Evolutionary conservation across 805 yeast genomes (phyloP).

Genomic region (Kazachstania taianensis): DNA sequence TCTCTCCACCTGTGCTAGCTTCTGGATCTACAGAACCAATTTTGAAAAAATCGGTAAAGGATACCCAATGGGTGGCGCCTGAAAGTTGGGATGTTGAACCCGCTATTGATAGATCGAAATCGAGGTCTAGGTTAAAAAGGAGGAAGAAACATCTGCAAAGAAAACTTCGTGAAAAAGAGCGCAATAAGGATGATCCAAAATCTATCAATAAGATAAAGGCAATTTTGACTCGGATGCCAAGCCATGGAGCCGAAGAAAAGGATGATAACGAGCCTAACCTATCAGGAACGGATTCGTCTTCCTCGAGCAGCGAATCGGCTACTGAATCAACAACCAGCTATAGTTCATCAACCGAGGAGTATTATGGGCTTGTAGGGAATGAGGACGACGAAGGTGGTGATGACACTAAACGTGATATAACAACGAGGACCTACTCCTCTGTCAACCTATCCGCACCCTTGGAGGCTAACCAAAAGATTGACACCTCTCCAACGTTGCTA

Average conservation of each 20-base stretch:
- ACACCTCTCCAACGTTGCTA: not conserved
- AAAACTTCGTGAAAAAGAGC: no score
- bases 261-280: not conserved
- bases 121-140: constrained; percentile 3
- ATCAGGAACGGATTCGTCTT: not conserved
- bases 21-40: no score
- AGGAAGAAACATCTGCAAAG: no score
- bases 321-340: not conserved
- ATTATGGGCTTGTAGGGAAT: not conserved
- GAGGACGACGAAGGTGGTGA: not conserved
- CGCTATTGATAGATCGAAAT: constrained; percentile 8
- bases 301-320: not conserved
- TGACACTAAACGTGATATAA: not conserved
- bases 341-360: constrained; percentile 1
- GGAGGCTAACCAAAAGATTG: not conserved
- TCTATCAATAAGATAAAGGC: not conserved
- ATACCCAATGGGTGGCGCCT: constrained; percentile 42
- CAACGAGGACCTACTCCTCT: constrained; percentile 5
- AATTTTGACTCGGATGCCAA: not conserved
- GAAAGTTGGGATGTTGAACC: constrained; percentile 52
- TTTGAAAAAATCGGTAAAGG: constrained; percentile 1
- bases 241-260: not conserved
- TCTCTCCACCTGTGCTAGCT: not conserved
- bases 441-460: constrained; percentile 1
- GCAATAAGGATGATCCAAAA: not conserved